Evolutionary conservation across 371 early-diverging fungal genomes (phyloP), one percentile per base, ranked within the genome.

Genomic region (Lichtheimia corymbifera): DNA sequence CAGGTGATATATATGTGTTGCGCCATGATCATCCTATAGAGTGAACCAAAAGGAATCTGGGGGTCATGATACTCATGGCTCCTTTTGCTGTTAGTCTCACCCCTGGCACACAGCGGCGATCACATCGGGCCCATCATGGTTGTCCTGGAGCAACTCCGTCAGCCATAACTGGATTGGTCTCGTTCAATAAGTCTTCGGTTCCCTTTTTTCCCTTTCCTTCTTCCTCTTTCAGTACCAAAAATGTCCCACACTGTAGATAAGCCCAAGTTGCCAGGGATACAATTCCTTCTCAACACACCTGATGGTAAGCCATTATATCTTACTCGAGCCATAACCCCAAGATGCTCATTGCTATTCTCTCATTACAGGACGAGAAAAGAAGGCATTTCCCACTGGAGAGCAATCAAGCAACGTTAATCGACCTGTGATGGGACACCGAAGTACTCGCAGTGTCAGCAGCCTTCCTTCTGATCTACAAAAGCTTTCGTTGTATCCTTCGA

Each of bases 381-480:
- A 49, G 35, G 49, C 28, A 15, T 18, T 25, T 52, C 15, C 27
- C 53, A 52, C 53, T 25, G 25, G n/a, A 12, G 25, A 53, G 15
- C 28, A 35, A 42, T 45, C 61, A 20, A 27, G 7, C 53, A 22
- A 52, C 17, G n/a, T 18, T n/a, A 25, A 24, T 35, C 62, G 62
- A 13, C 55, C 62, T 47, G 47, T 47, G 14, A 49, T 59, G 47
- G 62, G 66, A 18, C 66, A 66, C 49, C 45, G 66, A 42, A 61
- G 58, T 18, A 61, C 62, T 41, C 55, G 55, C n/a, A 66, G 66
- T 30, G 62, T 66, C 3, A 66, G 66, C 25, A 58, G 58, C 15
- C 62, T 66, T 30, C 66, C 66, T 7, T 56, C 62, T n/a, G 66
- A 66, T 18, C 42, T 66, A 35, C 66, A 66, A 50, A 61, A 62